A percentile compares a stretch with the other conserved stretches of the same genome.
Evolutionary conservation across 495 filamentous ascomycete genomes (phyloP).

Genomic region (Aspergillus hancockii): DNA sequence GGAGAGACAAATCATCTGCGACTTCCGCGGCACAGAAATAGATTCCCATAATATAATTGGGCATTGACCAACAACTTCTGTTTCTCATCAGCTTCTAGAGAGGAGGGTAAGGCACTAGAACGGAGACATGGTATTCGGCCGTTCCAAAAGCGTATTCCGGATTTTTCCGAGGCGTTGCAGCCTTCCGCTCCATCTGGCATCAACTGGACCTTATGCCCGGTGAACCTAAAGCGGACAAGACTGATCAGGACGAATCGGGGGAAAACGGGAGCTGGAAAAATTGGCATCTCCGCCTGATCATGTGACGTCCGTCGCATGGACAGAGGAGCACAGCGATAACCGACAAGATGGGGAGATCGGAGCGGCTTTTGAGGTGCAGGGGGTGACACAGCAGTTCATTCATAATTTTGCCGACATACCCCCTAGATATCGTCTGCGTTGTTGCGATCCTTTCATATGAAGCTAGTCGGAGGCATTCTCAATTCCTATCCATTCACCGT

Average conservation of each 20-base stretch:
- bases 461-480: conserved; percentile 8
- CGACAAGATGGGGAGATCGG: background rate
- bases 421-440: conserved; percentile 6
- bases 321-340: conserved; percentile 1
- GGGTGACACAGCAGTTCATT: background rate
- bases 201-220: conserved; percentile 24
- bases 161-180: conserved; percentile 27
- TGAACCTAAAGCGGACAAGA: conserved; percentile 44
- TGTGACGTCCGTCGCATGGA: conserved; percentile 26
- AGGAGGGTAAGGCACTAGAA: background rate
- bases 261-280: conserved; percentile 25
- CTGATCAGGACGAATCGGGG: conserved; percentile 22
- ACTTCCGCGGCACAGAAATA: background rate
- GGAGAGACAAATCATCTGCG: background rate
- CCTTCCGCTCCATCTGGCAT: conserved; percentile 21
- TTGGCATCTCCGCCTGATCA: conserved; percentile 31
- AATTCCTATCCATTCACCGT: background rate
- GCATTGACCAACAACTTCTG: too few species aligned
- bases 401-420: background rate
- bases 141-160: conserved; percentile 13
- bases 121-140: conserved; percentile 23
- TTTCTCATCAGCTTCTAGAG: background rate
- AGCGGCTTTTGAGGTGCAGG: background rate
- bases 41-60: background rate
- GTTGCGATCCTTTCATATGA: background rate